Conservation (phyloP, 2,329 filamentous ascomycete genomes). For the Neonectria punicea region DNA sequence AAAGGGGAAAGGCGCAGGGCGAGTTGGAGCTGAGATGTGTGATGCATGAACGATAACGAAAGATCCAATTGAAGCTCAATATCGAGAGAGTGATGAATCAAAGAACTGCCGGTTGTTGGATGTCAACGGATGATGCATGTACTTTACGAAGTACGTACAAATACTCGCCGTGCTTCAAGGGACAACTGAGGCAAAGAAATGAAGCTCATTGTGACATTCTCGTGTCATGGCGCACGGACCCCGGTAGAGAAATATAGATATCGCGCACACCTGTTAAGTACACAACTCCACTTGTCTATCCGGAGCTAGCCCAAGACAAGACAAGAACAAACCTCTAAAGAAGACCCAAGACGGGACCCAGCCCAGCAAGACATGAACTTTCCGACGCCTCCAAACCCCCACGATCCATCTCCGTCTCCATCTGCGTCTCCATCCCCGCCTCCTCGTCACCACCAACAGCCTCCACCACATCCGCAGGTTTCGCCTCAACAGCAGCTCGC, state of each 20-base stretch:
- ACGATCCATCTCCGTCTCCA: conserved; percentile 38
- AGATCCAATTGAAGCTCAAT: neutral
- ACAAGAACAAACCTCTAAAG: conserved; percentile 40
- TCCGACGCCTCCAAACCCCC: conserved; percentile 42
- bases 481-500: conserved; percentile 29
- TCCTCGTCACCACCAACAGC: conserved; percentile 44
- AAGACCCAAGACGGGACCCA: conserved; percentile 30
- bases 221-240: conserved; percentile 1
- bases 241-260: conserved; percentile 38
- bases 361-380: conserved; percentile 48
- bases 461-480: conserved; percentile 16
- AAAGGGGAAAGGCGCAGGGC: conserved; percentile 8
- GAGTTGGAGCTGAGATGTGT: neutral
- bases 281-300: conserved; percentile 28
- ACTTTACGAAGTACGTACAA: no score
- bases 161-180: no score
- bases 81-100: neutral
- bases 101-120: neutral
- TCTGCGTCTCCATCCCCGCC: conserved; percentile 33
- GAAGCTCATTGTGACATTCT: no score
- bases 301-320: conserved; percentile 43
- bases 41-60: neutral
- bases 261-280: conserved; percentile 27
- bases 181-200: no score
- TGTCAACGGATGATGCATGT: no score